These are phyloP conservation scores for Colletotrichum sp. DNA, from an alignment of 2,329 filamentous ascomycete species.

Conservation along the genomic window DNA sequence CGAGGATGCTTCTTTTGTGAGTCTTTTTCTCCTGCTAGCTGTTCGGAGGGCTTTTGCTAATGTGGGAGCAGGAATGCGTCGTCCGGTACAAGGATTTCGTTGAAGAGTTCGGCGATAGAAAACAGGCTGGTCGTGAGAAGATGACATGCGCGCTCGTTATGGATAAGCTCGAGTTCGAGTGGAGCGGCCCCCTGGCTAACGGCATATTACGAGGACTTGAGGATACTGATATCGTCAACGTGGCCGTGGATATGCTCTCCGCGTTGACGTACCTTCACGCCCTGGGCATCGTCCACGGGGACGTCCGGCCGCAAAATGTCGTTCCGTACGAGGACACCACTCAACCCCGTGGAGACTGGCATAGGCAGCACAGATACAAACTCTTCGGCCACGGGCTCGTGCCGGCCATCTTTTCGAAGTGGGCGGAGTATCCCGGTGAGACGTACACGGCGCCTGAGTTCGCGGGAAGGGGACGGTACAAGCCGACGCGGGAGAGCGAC, in stretches of 20 bases:
- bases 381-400: background rate
- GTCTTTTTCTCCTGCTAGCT: background rate
- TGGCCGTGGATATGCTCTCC: background rate
- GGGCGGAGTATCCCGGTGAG: background rate
- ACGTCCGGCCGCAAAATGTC: background rate
- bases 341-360: background rate
- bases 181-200: background rate
- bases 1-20: background rate
- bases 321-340: background rate
- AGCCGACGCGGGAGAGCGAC: background rate
- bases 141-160: background rate
- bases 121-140: background rate
- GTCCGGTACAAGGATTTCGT: background rate
- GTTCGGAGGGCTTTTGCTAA: background rate
- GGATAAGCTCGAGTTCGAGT: background rate
- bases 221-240: background rate
- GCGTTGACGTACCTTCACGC: conserved; percentile 3
- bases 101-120: background rate
- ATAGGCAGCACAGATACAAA: background rate
- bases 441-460: background rate
- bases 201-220: background rate
- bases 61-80: background rate
- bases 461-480: background rate
- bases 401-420: background rate
- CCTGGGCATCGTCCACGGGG: background rate